phyloP scores from a whole-genome alignment of 768 basidiomycete species.

The Russula emetica region DNA sequence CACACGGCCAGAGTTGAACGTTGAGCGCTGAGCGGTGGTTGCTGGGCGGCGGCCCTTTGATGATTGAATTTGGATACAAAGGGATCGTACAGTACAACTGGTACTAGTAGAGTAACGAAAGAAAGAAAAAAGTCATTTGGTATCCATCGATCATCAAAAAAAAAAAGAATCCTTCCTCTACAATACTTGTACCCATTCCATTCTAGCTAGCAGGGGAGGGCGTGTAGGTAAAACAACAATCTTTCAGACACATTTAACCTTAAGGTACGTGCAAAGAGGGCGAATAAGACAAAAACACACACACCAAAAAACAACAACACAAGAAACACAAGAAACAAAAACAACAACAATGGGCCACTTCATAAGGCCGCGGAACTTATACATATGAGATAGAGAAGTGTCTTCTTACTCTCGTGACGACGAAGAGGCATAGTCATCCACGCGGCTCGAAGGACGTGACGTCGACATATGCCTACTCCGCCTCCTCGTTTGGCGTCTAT shows the following conservation, averaged over 20 bases:
- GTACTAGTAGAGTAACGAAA: not conserved
- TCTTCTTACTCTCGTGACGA: not conserved
- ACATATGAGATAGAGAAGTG: not conserved
- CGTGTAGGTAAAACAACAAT: not conserved
- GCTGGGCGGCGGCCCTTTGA: no score
- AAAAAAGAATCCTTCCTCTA: not conserved
- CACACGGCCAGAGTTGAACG: no score
- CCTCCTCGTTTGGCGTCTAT: slow-evolving; percentile 38
- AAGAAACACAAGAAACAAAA: not conserved
- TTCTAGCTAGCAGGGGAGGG: not conserved
- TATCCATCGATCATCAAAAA: not conserved
- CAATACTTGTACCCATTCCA: not conserved
- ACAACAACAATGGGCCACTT: not conserved
- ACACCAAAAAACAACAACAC: not conserved
- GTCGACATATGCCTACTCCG: slow-evolving; percentile 19
- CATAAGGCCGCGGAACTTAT: not conserved
- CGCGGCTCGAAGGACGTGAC: slow-evolving; percentile 19
- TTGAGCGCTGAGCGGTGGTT: no score
- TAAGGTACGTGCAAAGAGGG: not conserved
- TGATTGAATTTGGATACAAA: no score
- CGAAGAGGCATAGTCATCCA: slow-evolving; percentile 10
- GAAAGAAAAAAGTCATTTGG: not conserved
- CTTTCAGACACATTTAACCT: not conserved
- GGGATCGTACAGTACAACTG: not conserved
- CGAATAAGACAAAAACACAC: not conserved